Conservation (phyloP, 805 yeast genomes). For the Kodamaea jinghongensis region DNA sequence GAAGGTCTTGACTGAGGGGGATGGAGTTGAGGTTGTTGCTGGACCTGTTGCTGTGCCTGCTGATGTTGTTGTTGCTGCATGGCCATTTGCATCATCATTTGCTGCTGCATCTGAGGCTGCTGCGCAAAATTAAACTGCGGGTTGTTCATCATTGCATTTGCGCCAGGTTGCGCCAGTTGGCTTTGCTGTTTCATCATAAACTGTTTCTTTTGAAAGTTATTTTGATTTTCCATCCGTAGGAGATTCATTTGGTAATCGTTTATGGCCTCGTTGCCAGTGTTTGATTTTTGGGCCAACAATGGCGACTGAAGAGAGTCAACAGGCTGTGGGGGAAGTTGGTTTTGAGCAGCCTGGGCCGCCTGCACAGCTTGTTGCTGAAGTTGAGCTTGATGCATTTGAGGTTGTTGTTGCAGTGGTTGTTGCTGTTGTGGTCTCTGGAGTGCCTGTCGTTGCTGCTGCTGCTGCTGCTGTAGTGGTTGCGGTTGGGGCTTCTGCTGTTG, state of each 20-base stretch:
- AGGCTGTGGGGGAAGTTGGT: not conserved
- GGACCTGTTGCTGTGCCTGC: slow-evolving; percentile 9
- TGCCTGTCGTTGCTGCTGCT: slow-evolving; percentile 5
- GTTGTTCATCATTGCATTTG: slow-evolving; percentile 7
- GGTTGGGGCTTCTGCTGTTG: slow-evolving; percentile 1
- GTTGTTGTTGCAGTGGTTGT: slow-evolving; percentile 6
- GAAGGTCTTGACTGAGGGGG: slow-evolving; percentile 3
- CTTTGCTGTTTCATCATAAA: slow-evolving; percentile 13
- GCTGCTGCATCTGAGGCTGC: slow-evolving; percentile 5
- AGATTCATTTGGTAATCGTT: slow-evolving; percentile 22
- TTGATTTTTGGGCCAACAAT: not conserved
- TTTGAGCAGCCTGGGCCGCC: not conserved
- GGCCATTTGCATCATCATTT: slow-evolving; percentile 11
- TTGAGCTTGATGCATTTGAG: slow-evolving; percentile 5
- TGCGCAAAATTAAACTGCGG: slow-evolving; percentile 4
- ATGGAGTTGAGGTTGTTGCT: slow-evolving; percentile 1
- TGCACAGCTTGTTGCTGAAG: not conserved
- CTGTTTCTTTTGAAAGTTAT: slow-evolving; percentile 18
- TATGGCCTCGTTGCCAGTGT: slow-evolving; percentile 14
- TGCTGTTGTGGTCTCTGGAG: slow-evolving; percentile 1
- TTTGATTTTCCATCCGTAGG: slow-evolving; percentile 14
- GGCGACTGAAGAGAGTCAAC: slow-evolving; percentile 1
- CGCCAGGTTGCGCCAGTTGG: slow-evolving; percentile 13
- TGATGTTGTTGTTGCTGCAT: slow-evolving; percentile 26
- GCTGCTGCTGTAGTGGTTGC: slow-evolving; percentile 5